Conservation (phyloP, 1,284 basidiomycete species). For the Leucoagaricus sp. region DNA sequence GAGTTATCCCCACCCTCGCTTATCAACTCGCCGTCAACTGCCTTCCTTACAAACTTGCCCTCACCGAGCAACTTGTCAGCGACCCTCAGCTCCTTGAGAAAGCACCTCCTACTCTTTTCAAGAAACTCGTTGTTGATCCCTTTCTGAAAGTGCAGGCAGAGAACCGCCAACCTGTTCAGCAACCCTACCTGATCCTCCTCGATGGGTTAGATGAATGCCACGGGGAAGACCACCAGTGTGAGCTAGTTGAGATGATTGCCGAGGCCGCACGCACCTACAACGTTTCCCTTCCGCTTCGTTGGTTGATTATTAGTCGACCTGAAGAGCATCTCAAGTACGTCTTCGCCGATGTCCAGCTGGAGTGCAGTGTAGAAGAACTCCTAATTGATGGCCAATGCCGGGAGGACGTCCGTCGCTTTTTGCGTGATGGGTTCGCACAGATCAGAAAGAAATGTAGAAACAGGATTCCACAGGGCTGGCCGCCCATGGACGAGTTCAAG, state of each 20-base stretch:
- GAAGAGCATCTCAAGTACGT: background rate
- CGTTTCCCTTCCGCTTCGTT: background rate
- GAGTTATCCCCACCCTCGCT: slow-evolving; percentile 16
- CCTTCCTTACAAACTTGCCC: slow-evolving; percentile 1
- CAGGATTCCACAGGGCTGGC: background rate
- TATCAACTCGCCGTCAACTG: slow-evolving; percentile 15
- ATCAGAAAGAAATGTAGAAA: background rate
- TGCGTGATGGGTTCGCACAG: background rate
- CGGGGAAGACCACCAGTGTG: slow-evolving; percentile 6
- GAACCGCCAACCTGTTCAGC: background rate
- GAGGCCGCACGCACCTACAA: background rate
- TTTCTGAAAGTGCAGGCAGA: background rate
- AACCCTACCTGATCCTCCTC: slow-evolving; percentile 9
- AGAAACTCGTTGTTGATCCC: slow-evolving; percentile 14
- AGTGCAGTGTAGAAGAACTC: background rate
- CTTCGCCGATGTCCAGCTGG: background rate
- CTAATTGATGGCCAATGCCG: background rate
- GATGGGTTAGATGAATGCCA: slow-evolving; percentile 18
- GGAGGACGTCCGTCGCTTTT: background rate
- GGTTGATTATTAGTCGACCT: background rate
- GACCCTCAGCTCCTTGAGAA: slow-evolving; percentile 13
- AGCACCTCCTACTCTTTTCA: slow-evolving; percentile 9
- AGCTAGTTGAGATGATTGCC: slow-evolving; percentile 9
- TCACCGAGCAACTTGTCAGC: background rate
- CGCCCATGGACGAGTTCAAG: background rate